Evolutionary conservation across 257 asterid genomes (phyloP).

Genomic region (Solanum okadae): DNA sequence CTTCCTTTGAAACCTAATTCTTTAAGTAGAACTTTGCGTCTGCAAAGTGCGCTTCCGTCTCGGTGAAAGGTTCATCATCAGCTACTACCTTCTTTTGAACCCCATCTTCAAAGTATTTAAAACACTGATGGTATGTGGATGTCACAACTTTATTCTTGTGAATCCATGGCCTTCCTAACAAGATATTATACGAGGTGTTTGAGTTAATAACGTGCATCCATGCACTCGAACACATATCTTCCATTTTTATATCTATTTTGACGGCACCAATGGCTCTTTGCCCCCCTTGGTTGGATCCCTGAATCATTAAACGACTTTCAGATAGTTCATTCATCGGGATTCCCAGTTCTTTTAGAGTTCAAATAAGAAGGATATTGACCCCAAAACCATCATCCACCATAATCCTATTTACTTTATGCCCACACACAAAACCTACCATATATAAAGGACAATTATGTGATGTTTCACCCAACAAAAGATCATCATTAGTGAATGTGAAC

Average conservation of each 20-base stretch:
- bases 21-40: neutral
- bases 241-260: neutral
- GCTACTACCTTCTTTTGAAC: neutral
- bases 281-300: neutral
- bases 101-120: neutral
- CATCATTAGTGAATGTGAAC: neutral
- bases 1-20: neutral
- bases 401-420: too few species aligned
- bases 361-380: too few species aligned
- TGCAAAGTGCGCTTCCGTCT: neutral
- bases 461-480: neutral
- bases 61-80: neutral
- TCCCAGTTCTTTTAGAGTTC: accelerated
- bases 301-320: neutral
- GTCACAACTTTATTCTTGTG: neutral
- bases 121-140: neutral
- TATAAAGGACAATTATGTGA: neutral
- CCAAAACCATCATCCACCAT: neutral
- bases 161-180: neutral
- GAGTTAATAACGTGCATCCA: neutral
- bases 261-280: neutral
- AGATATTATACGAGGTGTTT: neutral
- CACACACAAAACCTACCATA: neutral
- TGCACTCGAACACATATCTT: neutral
- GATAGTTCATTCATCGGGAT: neutral